phyloP scores from a whole-genome alignment of 345 rosid genomes.

The Moricandia arvensis region DNA sequence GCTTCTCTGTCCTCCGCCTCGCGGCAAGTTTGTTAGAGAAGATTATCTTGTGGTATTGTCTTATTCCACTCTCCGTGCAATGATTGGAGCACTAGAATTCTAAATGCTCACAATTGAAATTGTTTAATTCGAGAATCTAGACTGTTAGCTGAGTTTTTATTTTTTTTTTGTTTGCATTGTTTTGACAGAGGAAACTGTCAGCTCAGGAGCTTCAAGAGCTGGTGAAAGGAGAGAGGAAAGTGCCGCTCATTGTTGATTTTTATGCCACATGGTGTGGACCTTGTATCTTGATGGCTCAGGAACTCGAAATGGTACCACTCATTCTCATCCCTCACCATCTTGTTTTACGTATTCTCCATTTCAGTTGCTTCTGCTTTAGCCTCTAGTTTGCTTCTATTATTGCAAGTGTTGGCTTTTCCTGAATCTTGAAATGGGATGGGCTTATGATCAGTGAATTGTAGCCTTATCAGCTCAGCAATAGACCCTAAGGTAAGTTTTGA shows the following conservation, averaged over 20 bases:
- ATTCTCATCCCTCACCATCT: not conserved
- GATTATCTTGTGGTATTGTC: constrained; percentile 81
- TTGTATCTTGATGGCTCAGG: constrained; percentile 89
- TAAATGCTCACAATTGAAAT: not conserved
- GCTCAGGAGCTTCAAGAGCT: constrained; percentile 78
- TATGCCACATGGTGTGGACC: constrained; percentile 99
- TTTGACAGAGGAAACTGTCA: constrained; percentile 63
- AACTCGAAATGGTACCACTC: constrained; percentile 74
- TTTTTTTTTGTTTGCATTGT: not conserved
- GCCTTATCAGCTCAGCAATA: not conserved
- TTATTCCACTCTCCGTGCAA: not conserved
- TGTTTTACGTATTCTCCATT: not conserved
- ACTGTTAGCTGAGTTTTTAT: constrained; percentile 3
- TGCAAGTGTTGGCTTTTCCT: not conserved
- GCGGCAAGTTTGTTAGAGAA: constrained; percentile 70
- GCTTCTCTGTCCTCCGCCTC: constrained; percentile 73
- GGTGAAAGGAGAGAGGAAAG: constrained; percentile 75
- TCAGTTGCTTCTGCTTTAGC: not conserved
- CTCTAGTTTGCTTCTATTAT: constrained; percentile 1
- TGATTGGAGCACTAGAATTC: not conserved
- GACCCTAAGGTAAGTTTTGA: not conserved
- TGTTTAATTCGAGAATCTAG: not conserved
- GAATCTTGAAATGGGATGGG: not conserved
- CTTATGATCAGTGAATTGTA: not conserved
- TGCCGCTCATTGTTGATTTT: constrained; percentile 82